phyloP scores from a whole-genome alignment of 2,329 filamentous ascomycete species.

The Blastomyces gilchristii region DNA sequence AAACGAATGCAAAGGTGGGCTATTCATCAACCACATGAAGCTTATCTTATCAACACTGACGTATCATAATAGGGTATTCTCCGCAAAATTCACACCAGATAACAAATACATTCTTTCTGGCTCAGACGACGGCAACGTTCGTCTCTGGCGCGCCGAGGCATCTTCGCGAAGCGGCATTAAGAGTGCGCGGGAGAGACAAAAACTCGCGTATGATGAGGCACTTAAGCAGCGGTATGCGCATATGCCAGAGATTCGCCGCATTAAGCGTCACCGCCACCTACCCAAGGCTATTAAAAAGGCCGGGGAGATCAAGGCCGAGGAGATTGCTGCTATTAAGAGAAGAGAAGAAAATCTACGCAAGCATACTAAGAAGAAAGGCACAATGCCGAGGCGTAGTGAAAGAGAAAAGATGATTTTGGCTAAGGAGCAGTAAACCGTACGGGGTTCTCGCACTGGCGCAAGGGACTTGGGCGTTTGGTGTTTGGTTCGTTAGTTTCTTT shows the following conservation, averaged over 20 bases:
- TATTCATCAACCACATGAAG: background rate
- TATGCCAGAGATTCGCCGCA: slow-evolving; percentile 91
- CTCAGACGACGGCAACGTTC: slow-evolving; percentile 84
- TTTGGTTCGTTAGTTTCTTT: background rate
- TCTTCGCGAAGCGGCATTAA: slow-evolving; percentile 77
- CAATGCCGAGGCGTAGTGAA: slow-evolving; percentile 61
- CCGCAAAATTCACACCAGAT: slow-evolving; percentile 75
- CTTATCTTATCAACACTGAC: background rate
- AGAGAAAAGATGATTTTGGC: slow-evolving; percentile 88
- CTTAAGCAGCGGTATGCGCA: slow-evolving; percentile 76
- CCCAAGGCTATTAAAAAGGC: slow-evolving; percentile 95
- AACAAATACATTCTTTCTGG: slow-evolving; percentile 82
- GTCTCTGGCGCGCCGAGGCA: slow-evolving; percentile 82
- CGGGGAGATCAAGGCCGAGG: slow-evolving; percentile 83
- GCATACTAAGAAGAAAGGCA: slow-evolving; percentile 69
- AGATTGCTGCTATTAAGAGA: slow-evolving; percentile 76
- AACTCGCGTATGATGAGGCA: slow-evolving; percentile 83
- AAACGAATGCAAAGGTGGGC: slow-evolving; percentile 79
- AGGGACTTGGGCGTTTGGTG: background rate
- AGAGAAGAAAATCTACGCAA: slow-evolving; percentile 89
- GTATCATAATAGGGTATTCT: slow-evolving; percentile 55
- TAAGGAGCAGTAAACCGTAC: slow-evolving; percentile 44
- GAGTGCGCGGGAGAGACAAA: slow-evolving; percentile 70
- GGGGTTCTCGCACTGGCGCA: background rate
- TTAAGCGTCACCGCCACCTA: slow-evolving; percentile 80